phyloP scores from a whole-genome alignment of 108 stramenopile genomes.

The Fistulifera pelliculosa region DNA sequence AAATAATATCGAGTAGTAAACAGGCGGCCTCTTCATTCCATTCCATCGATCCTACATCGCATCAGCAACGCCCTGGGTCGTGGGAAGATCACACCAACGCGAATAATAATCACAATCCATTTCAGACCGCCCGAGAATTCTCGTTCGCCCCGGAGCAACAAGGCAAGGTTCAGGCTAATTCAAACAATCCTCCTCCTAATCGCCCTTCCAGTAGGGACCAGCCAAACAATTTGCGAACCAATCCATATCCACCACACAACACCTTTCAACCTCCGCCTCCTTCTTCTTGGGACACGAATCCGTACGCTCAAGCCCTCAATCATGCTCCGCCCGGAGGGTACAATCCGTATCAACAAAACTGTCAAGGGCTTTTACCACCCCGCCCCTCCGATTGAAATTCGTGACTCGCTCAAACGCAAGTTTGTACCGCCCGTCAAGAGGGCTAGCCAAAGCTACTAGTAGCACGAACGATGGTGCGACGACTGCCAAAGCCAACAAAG shows the following conservation, averaged over 20 bases:
- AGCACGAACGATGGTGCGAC: neutral
- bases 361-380: constrained; percentile 1
- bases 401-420: constrained; percentile 67
- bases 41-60: neutral
- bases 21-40: constrained; percentile 2
- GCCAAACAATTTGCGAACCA: constrained; percentile 7
- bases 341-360: constrained; percentile 16
- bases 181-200: neutral
- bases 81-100: neutral
- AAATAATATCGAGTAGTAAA: neutral
- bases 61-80: neutral
- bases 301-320: too few species aligned
- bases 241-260: neutral
- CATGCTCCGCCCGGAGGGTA: constrained; percentile 2
- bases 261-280: neutral
- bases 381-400: constrained; percentile 20
- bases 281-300: too few species aligned
- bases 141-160: constrained; percentile 3
- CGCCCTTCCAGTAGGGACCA: neutral
- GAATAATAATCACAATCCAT: constrained; percentile 44
- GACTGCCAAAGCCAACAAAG: neutral
- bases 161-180: neutral
- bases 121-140: constrained; percentile 51
- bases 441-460: neutral
- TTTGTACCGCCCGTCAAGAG: constrained; percentile 58